A percentile compares a stretch with the other conserved stretches of the same genome.
Evolutionary conservation across 352 stramenopile genomes (phyloP).

Genomic region (Phytophthora colocasiae): DNA sequence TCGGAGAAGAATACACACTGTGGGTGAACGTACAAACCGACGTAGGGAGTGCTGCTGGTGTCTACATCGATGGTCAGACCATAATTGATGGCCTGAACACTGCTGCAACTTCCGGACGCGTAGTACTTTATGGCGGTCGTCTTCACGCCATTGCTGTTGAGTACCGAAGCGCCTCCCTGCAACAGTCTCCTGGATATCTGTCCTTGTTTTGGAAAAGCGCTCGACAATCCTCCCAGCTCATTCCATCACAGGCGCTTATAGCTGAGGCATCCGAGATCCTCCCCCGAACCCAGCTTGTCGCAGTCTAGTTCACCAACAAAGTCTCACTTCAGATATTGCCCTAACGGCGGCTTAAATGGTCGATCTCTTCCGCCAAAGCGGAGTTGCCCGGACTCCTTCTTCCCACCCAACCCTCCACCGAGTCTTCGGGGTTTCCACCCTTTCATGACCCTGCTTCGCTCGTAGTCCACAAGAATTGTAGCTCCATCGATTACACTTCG

Average conservation of each 20-base stretch:
- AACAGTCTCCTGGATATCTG: slow-evolving; percentile 21
- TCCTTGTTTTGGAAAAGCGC: slow-evolving; percentile 30
- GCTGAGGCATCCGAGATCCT: slow-evolving; percentile 30
- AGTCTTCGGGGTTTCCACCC: slow-evolving; percentile 86
- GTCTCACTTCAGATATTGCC: not conserved
- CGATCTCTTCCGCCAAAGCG: slow-evolving; percentile 81
- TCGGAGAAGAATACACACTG: slow-evolving; percentile 52
- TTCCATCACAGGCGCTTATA: slow-evolving; percentile 25
- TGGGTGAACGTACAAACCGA: slow-evolving; percentile 33
- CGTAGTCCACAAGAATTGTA: slow-evolving; percentile 77
- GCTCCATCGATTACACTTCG: slow-evolving; percentile 63
- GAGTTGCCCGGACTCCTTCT: slow-evolving; percentile 84
- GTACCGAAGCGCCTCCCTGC: slow-evolving; percentile 40
- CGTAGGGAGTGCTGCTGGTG: slow-evolving; percentile 16
- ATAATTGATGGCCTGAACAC: slow-evolving; percentile 53
- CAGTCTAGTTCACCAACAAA: slow-evolving; percentile 14
- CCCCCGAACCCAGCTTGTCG: slow-evolving; percentile 29
- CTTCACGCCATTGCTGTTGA: slow-evolving; percentile 58
- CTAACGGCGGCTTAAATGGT: slow-evolving; percentile 65
- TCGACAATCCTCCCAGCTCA: slow-evolving; percentile 17
- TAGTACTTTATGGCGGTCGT: slow-evolving; percentile 35
- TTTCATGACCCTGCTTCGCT: slow-evolving; percentile 79
- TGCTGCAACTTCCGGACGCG: slow-evolving; percentile 9
- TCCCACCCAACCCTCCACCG: slow-evolving; percentile 75
- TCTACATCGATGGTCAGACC: slow-evolving; percentile 46